Conservation (phyloP, 352 stramenopile species). For the Phytopythium sindhum region DNA sequence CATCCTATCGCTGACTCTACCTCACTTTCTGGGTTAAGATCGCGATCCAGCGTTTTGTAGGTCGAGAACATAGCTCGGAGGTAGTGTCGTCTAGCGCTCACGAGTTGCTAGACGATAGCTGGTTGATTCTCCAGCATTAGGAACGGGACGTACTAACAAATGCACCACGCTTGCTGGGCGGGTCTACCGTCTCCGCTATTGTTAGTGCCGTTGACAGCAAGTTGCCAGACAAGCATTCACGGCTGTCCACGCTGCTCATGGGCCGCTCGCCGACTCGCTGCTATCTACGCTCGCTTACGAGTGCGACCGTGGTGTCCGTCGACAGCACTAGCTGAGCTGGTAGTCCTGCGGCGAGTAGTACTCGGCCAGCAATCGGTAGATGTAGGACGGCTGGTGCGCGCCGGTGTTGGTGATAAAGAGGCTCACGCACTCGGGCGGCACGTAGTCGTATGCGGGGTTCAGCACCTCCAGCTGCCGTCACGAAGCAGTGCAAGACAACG, state of each 20-base stretch:
- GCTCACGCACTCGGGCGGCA: slow-evolving; percentile 95
- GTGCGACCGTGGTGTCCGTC: background rate
- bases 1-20: slow-evolving; percentile 37
- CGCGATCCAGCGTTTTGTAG: background rate
- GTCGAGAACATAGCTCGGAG: background rate
- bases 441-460: slow-evolving; percentile 97
- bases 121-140: no score
- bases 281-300: background rate
- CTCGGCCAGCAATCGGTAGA: slow-evolving; percentile 97
- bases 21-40: background rate
- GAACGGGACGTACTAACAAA: no score
- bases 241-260: background rate
- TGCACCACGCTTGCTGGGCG: no score
- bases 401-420: slow-evolving; percentile 98
- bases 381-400: slow-evolving; percentile 97
- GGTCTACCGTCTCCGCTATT: background rate
- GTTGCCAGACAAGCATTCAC: background rate
- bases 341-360: slow-evolving; percentile 98
- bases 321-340: slow-evolving; percentile 57
- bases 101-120: background rate
- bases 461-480: slow-evolving; percentile 89
- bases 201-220: background rate
- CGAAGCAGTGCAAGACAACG: slow-evolving; percentile 7
- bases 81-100: background rate
- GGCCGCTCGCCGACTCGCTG: background rate